phyloP scores from a whole-genome alignment of 192 early-diverging fungal species.

The Coemansia sp. region DNA sequence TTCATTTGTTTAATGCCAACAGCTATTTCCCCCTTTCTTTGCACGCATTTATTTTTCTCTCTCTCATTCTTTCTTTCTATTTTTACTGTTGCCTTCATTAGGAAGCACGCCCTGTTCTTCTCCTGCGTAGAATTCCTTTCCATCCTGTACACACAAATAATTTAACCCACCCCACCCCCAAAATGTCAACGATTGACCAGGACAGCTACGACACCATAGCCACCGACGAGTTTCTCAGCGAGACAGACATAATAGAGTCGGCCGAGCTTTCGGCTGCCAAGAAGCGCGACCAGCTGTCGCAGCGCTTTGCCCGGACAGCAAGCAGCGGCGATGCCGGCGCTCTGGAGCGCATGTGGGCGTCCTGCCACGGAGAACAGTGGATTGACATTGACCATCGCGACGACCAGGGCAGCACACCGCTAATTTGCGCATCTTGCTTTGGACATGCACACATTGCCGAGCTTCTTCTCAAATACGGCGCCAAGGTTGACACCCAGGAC shows the following conservation, averaged over 20 bases:
- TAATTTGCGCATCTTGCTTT: constrained; percentile 89
- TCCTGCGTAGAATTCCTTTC: constrained; percentile 1
- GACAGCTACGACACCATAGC: constrained; percentile 14
- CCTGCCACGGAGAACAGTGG: constrained; percentile 56
- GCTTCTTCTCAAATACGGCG: constrained; percentile 71
- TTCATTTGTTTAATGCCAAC: constrained; percentile 6
- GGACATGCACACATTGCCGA: constrained; percentile 72
- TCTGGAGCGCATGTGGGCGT: constrained; percentile 63
- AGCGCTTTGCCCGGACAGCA: constrained; percentile 66
- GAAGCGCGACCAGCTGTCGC: constrained; percentile 61
- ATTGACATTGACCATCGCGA: constrained; percentile 80
- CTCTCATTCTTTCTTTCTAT: constrained; percentile 6
- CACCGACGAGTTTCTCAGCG: constrained; percentile 36
- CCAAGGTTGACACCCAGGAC: constrained; percentile 75
- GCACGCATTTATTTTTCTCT: constrained; percentile 11
- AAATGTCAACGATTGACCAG: constrained; percentile 25
- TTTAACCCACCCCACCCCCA: constrained; percentile 1
- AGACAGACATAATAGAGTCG: constrained; percentile 44
- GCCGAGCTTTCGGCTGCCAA: constrained; percentile 50
- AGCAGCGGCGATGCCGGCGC: constrained; percentile 73
- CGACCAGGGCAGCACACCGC: constrained; percentile 81
- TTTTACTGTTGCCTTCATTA: not conserved
- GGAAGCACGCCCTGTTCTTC: constrained; percentile 4
- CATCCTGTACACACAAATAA: constrained; percentile 5
- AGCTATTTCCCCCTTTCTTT: constrained; percentile 3